Evolutionary conservation across 2,329 filamentous ascomycete genomes (phyloP).

Genomic region (Trichophyton rubrum): DNA sequence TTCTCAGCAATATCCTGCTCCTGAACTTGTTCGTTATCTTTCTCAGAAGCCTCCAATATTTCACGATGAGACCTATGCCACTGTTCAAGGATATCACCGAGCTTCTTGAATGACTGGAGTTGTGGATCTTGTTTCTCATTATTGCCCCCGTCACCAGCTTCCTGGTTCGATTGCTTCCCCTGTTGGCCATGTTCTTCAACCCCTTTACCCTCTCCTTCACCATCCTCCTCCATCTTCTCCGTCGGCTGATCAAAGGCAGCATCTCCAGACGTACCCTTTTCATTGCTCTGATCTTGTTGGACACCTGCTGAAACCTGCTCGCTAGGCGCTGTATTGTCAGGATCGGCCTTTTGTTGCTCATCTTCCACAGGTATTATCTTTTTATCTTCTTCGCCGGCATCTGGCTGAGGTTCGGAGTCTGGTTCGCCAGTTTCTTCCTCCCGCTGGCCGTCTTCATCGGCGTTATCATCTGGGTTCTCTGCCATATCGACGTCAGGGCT

Average conservation of each 20-base stretch:
- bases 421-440: constrained; percentile 24
- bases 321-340: constrained; percentile 40
- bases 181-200: constrained; percentile 18
- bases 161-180: constrained; percentile 16
- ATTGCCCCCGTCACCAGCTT: constrained; percentile 26
- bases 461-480: constrained; percentile 19
- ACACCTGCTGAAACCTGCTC: constrained; percentile 30
- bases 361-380: constrained; percentile 34
- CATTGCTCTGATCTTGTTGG: constrained; percentile 31
- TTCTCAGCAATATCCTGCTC: constrained; percentile 55
- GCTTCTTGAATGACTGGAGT: constrained; percentile 75
- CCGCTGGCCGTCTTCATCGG: constrained; percentile 38
- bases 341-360: constrained; percentile 40
- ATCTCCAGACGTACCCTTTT: constrained; percentile 36
- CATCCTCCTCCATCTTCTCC: constrained; percentile 35
- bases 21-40: constrained; percentile 42
- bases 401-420: constrained; percentile 24
- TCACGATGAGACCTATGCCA: constrained; percentile 85
- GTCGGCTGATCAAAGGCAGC: constrained; percentile 32
- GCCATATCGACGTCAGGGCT: constrained; percentile 20
- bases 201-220: constrained; percentile 31
- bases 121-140: constrained; percentile 29
- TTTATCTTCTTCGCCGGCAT: constrained; percentile 42
- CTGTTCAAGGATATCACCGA: constrained; percentile 81
- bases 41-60: constrained; percentile 52